A percentile compares a stretch with the other conserved stretches of the same genome.
phyloP scores from a whole-genome alignment of 2,329 filamentous ascomycete species.

The Beauveria scarabaeidicola region DNA sequence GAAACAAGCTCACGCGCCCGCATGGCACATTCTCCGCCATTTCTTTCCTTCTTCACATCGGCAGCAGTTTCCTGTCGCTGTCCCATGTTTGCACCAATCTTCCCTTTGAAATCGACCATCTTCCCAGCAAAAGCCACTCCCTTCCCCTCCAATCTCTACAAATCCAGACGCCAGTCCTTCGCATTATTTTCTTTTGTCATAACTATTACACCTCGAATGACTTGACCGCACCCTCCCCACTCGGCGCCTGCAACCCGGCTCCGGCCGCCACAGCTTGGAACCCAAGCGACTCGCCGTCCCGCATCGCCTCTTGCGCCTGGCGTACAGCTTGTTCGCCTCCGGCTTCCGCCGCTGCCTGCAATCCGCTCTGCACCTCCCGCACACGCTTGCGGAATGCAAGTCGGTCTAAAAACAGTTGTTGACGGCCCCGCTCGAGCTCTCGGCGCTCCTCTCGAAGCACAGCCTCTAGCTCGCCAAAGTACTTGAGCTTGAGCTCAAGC shows the following conservation, averaged over 20 bases:
- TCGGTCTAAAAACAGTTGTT: slow-evolving; percentile 89
- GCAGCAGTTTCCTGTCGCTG: slow-evolving; percentile 6
- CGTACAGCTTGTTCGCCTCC: slow-evolving; percentile 43
- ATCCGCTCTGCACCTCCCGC: slow-evolving; percentile 67
- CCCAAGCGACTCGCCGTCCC: slow-evolving; percentile 43
- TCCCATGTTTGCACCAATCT: slow-evolving; percentile 7
- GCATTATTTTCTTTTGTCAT: slow-evolving; percentile 9
- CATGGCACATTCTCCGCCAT: background rate
- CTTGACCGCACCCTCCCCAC: slow-evolving; percentile 47
- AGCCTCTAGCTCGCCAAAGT: slow-evolving; percentile 93
- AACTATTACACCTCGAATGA: slow-evolving; percentile 43
- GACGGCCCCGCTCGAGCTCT: slow-evolving; percentile 83
- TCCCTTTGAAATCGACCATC: background rate
- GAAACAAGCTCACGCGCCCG: slow-evolving; percentile 1
- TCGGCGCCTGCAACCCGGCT: slow-evolving; percentile 44
- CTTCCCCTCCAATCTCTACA: background rate
- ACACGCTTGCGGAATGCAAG: slow-evolving; percentile 84
- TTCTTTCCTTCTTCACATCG: background rate
- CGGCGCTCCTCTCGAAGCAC: slow-evolving; percentile 85
- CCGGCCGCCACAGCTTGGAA: slow-evolving; percentile 40
- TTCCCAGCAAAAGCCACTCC: slow-evolving; percentile 3
- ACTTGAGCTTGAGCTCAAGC: slow-evolving; percentile 87
- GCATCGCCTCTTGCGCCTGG: slow-evolving; percentile 37
- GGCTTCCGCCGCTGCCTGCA: slow-evolving; percentile 46
- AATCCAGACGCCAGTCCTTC: slow-evolving; percentile 10